Base-by-base conservation (phyloP, 176 grass and related monocot genomes). In the Eleusine coracana region DNA sequence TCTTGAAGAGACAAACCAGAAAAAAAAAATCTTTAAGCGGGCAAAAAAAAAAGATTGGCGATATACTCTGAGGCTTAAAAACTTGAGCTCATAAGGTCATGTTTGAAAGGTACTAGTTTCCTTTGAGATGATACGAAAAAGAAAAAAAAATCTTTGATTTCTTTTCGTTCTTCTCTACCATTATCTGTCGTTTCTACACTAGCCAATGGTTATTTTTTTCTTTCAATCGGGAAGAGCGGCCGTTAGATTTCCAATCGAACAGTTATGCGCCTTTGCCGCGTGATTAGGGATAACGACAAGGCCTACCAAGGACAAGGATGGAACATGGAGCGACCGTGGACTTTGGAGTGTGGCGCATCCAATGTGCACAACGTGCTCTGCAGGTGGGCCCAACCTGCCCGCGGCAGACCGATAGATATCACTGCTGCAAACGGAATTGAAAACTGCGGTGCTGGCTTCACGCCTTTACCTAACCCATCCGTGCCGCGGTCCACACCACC, bases 331-430 rank as follows among this genome's bases (percentile, higher is more conserved):
- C 66, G 36, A 28, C 44, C 50, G 79, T 81, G 66, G 82, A 80
- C 74, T 77, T 67, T 37, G 14, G 23, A 44, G 11, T 20, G n/a
- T 42, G 42, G 7, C 17, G 66, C 20, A 64, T 58, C 69, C 69
- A 42, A n/a, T 61, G 75, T 74, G 86, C 75, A 9, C 17, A 71
- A 71, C 82, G 87, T 81, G 87, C 21, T 66, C 34, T 70, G 46
- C 56, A 56, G 8, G 37, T 76, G 54, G 87, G 52, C n/a, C 65
- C 75, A 8, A 15, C 63, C 34, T 38, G 3, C 76, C 14, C 38
- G 23, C 8, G 46, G 2, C 64, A 16, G 3, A 23, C 27, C 18
- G 66, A 23, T 72, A 48, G 66, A 23, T 72, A 48, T 77, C 62
- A 23, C 21, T 55, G 20, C 2, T 8, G 18, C 34, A 25, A 9